These are phyloP conservation scores for Acacia pycnantha DNA, from an alignment of 331 rosid genomes.

Conservation along the genomic window DNA sequence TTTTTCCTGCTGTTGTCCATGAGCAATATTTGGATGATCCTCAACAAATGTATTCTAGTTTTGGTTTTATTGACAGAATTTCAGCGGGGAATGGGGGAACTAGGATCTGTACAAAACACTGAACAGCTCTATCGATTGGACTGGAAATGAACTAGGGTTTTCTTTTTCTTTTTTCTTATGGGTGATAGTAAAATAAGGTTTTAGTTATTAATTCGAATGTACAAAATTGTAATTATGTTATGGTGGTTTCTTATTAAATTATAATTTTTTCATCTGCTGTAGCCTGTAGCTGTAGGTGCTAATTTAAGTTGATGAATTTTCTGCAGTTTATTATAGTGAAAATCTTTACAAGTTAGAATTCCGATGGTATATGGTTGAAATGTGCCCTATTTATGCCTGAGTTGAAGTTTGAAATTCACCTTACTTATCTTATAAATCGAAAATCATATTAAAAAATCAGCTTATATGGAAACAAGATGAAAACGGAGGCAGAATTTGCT, in stretches of 20 bases:
- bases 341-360: neutral
- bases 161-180: neutral
- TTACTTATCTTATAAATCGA: too few relatives aligned
- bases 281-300: neutral
- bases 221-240: conserved; percentile 26
- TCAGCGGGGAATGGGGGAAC: conserved; percentile 30
- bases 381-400: neutral
- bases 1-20: neutral
- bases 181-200: neutral
- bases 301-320: conserved; percentile 22
- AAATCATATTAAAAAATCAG: too few relatives aligned
- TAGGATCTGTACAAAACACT: conserved; percentile 33
- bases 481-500: neutral
- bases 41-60: conserved; percentile 20
- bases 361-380: neutral
- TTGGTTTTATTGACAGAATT: conserved; percentile 36
- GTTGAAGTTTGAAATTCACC: too few relatives aligned
- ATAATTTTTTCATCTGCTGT: conserved; percentile 22
- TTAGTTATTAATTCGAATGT: conserved; percentile 26
- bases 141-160: neutral
- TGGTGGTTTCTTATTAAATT: conserved; percentile 24
- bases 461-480: neutral
- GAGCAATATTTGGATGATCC: neutral
- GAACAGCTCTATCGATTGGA: conserved; percentile 28
- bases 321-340: neutral